Evolutionary conservation across 768 basidiomycete genomes (phyloP).

Genomic region (Phanerodontia chrysosporium): DNA sequence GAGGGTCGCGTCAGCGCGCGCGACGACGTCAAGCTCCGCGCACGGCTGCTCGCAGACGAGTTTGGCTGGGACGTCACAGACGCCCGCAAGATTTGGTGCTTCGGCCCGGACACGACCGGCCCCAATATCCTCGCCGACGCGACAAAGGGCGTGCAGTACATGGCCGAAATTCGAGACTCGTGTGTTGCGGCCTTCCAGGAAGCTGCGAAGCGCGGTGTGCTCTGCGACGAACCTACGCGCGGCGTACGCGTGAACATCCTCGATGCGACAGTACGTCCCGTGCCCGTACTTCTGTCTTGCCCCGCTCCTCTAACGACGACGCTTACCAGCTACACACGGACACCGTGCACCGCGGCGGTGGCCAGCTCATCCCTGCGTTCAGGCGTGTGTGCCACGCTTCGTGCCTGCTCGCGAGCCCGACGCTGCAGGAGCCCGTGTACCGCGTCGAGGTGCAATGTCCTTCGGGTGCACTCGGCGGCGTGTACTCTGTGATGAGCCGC

Average conservation of each 20-base stretch:
- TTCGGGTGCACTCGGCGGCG: constrained; percentile 95
- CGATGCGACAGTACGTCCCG: constrained; percentile 78
- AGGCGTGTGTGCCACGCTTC: constrained; percentile 96
- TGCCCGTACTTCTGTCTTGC: not conserved
- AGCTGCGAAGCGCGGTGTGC: constrained; percentile 98
- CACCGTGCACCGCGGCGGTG: constrained; percentile 99
- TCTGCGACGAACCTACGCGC: constrained; percentile 97
- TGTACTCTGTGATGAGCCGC: constrained; percentile 91
- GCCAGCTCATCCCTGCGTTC: constrained; percentile 95
- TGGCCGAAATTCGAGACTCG: constrained; percentile 99
- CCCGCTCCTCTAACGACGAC: not conserved
- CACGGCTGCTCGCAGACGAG: constrained; percentile 93
- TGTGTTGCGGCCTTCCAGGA: constrained; percentile 99
- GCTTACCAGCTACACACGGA: constrained; percentile 82
- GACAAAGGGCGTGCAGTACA: constrained; percentile 98
- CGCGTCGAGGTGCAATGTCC: constrained; percentile 98
- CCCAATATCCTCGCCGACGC: constrained; percentile 96
- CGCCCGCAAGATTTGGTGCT: constrained; percentile 99
- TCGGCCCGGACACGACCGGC: constrained; percentile 97
- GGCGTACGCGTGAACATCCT: constrained; percentile 94
- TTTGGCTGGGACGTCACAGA: constrained; percentile 99
- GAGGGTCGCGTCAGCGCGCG: constrained; percentile 77
- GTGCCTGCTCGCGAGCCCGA: constrained; percentile 84
- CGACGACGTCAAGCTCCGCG: constrained; percentile 97
- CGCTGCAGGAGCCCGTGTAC: constrained; percentile 95